phyloP scores from a whole-genome alignment of 208 protist genomes.

The Novymonas esmeraldas region DNA sequence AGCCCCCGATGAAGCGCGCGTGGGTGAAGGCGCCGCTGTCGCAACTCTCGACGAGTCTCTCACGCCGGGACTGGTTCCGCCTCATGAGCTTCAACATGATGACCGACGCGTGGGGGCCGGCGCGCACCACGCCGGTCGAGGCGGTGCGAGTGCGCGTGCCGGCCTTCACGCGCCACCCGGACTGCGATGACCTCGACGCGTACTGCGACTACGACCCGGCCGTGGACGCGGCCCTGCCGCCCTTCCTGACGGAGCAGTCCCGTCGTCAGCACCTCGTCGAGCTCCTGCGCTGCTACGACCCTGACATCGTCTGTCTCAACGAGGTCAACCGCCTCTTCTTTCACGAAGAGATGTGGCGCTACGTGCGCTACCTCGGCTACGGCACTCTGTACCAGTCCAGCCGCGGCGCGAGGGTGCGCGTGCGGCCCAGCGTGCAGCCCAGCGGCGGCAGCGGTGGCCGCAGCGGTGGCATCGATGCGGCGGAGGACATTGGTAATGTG shows the following conservation, averaged over 20 bases:
- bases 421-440: too few relatives aligned
- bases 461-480: slow-evolving; percentile 45
- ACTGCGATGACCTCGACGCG: slow-evolving; percentile 17
- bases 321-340: slow-evolving; percentile 84
- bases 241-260: slow-evolving; percentile 63
- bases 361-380: slow-evolving; percentile 80
- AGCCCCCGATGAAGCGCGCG: slow-evolving; percentile 49
- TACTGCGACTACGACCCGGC: slow-evolving; percentile 61
- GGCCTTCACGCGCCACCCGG: slow-evolving; percentile 46
- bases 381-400: slow-evolving; percentile 82
- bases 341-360: slow-evolving; percentile 61
- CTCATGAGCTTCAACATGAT: slow-evolving; percentile 90
- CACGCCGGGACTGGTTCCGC: slow-evolving; percentile 82
- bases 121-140: slow-evolving; percentile 54
- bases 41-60: slow-evolving; percentile 59
- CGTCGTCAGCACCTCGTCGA: slow-evolving; percentile 65
- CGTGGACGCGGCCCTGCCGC: slow-evolving; percentile 50
- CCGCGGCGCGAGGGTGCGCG: slow-evolving; percentile 61
- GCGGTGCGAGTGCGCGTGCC: slow-evolving; percentile 55
- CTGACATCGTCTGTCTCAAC: slow-evolving; percentile 80
- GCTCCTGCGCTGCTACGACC: slow-evolving; percentile 71
- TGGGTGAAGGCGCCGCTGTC: slow-evolving; percentile 76
- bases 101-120: slow-evolving; percentile 58
- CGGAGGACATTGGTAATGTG: slow-evolving; percentile 88
- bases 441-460: too few relatives aligned